Percentiles rank a stretch among this genome's conserved stretches.
phyloP scores from a whole-genome alignment of 2,329 filamentous ascomycete species.

The Botrytis squamosa region DNA sequence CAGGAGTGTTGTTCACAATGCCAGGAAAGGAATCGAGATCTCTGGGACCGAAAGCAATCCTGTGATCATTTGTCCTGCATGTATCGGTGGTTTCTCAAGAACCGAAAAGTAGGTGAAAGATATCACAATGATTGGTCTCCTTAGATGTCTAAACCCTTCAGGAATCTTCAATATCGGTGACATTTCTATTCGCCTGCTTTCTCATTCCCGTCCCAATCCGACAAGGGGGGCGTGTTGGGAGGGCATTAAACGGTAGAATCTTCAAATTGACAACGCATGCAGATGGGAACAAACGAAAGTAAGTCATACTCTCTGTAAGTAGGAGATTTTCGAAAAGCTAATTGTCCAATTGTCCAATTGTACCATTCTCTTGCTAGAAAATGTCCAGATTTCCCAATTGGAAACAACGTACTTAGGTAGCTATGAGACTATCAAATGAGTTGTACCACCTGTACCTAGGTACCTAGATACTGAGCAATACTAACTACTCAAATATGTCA shows the following conservation, averaged over 20 bases:
- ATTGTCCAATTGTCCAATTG: background rate
- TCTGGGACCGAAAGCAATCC: slow-evolving; percentile 16
- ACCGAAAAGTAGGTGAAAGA: background rate
- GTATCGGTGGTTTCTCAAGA: background rate
- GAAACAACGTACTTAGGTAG: background rate
- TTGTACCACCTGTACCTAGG: background rate
- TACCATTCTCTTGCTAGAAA: background rate
- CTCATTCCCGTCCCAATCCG: slow-evolving; percentile 11
- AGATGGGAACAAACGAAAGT: slow-evolving; percentile 4
- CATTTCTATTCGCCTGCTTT: slow-evolving; percentile 16
- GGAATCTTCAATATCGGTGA: slow-evolving; percentile 11
- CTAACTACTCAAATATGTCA: background rate
- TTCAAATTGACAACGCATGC: slow-evolving; percentile 22
- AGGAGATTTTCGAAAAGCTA: background rate
- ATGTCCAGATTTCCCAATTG: background rate
- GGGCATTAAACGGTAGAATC: slow-evolving; percentile 7
- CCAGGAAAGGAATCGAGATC: slow-evolving; percentile 9
- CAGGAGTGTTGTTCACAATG: slow-evolving; percentile 1
- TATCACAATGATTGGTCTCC: background rate
- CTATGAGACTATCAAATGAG: background rate
- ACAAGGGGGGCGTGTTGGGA: background rate
- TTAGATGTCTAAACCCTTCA: background rate
- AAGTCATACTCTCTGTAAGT: background rate
- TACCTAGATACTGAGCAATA: background rate
- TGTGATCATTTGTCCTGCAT: slow-evolving; percentile 16